Base-by-base conservation (phyloP, 2,329 filamentous ascomycete species). In the Fusarium continuum region DNA sequence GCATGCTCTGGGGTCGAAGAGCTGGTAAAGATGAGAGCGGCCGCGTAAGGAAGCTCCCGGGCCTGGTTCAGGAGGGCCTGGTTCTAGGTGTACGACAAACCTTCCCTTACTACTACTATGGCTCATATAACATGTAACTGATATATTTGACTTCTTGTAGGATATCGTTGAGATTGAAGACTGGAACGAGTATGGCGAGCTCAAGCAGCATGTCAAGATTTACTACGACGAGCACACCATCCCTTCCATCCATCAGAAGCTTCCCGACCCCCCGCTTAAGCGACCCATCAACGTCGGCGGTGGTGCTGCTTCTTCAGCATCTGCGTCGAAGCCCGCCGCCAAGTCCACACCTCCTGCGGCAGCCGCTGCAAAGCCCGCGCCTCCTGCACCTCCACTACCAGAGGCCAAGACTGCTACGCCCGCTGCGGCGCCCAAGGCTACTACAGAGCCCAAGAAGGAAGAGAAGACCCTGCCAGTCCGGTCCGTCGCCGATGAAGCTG, bases 131-230 rank as follows among this genome's bases (percentile, higher is more conserved):
- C 26, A 28, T 38, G 20, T 31, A 28, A 17, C 48, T 55, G 22
- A 54, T 38, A 13, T 26, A 36, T 22, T 38, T 35, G 25, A 39
- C 25, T 55, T 32, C 35, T 16, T 49, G 5, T 38, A 97, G 93
- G 95, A 97, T 75, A 84, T 97, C 44, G 90, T 94, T 64, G 90
- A 98, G 77, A 88, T 98, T 64, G 95, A 99, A 78, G 95, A 99
- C 75, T 98, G 94, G 95, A 99, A 99, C 80, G 95, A 99, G 76
- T 97, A 96, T 77, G 93, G 93, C 77, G 94, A 98, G 79, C 85
- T 99, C 61, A 92, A 93, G 76, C 87, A 94, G 77, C 90, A 94
- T 70, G 87, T 98, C 70, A 88, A 83, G 59, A 85, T 90, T 68
- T 86, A 84, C 77, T 85, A 85, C 74, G 85, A 88, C 78, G 85